Evolutionary conservation across 1,284 basidiomycete species (phyloP).

Genomic region (Rhodotorula sp.): DNA sequence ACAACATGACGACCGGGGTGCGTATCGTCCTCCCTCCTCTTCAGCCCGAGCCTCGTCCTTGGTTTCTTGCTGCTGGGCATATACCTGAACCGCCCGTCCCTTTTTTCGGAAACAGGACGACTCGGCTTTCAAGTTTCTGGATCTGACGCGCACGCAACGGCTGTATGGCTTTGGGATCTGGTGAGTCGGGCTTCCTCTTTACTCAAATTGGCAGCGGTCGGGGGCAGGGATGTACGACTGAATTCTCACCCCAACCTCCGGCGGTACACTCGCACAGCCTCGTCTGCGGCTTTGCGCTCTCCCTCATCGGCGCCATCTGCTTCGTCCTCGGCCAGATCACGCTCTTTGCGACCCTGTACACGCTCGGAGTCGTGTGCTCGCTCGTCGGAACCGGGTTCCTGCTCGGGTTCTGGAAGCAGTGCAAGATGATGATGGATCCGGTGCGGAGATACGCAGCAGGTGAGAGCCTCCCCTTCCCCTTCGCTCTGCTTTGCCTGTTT

Average conservation of each 20-base stretch:
- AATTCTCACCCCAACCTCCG: not conserved
- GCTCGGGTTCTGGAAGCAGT: conserved; percentile 76
- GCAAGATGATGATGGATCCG: conserved; percentile 63
- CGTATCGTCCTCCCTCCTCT: not conserved
- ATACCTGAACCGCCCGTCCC: not conserved
- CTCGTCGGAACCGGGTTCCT: conserved; percentile 86
- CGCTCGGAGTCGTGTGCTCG: conserved; percentile 74
- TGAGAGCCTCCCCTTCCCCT: not conserved
- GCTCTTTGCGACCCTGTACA: conserved; percentile 83
- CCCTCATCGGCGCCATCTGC: conserved; percentile 74
- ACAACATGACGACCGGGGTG: conserved; percentile 25
- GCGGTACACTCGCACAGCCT: not conserved
- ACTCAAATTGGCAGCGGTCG: not conserved
- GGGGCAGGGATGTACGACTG: not conserved
- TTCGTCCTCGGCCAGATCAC: conserved; percentile 64
- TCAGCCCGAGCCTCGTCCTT: not conserved
- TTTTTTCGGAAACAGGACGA: conserved; percentile 8
- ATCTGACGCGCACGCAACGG: conserved; percentile 71
- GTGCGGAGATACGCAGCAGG: conserved; percentile 33
- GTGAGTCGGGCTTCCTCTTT: conserved; percentile 54
- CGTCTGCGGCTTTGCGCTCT: conserved; percentile 54
- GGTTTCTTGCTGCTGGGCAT: too few relatives aligned
- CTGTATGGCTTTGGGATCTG: conserved; percentile 79
- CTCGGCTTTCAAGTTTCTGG: conserved; percentile 69
- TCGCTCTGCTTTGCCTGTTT: too few relatives aligned